Base-by-base conservation (phyloP, 2,329 filamentous ascomycete genomes). In the Colletotrichum camelliae region DNA sequence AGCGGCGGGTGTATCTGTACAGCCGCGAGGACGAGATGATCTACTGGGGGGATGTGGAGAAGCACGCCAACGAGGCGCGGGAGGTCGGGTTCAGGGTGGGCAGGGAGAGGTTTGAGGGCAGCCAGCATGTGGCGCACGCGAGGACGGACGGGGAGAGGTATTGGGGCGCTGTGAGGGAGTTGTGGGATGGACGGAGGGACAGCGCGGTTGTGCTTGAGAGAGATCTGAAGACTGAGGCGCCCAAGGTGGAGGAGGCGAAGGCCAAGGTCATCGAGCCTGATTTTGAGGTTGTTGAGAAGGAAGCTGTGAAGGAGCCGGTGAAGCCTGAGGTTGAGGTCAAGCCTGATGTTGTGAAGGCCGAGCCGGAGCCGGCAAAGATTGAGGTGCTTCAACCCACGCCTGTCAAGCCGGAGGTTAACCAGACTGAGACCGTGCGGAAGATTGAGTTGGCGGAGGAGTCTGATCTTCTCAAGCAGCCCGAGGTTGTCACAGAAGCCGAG, bases 1-100 rank as follows among this genome's bases (percentile, higher is more conserved):
- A 83, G 5, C 82, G 85, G 24, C 84, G 90, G 43, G 82, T 86
- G n/a, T 92, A 91, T 76, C 77, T 91, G 21, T 92, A 91, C 75
- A 87, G 88, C 13, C 83, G 85, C 43, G 85, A 81, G 2, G 90
- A 92, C 79, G 74, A 78, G 43, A 83, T 91, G 76, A 87, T 92
- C 7, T 81, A 84, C 4, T 87, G 83, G 80, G 78, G 76, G 9
- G 86, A 90, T 74, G 84, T 92, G 6, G 88, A 91, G 80, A 79
- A 78, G 57, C 89, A 91, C 77, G 88, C 87, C 1, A 79, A 75
- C 4, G 82, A 86, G 58, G 88, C 89, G 0, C 78, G 68, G 35
- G 74, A 77, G 8, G 82, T 78, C 10, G 88, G 88, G 3, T 86
- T 87, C 52, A 70, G 71, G 5, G 86, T 90, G 3, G 81, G 84